Evolutionary conservation across 768 basidiomycete species (phyloP).

Genomic region (Tephrocybe sp.): DNA sequence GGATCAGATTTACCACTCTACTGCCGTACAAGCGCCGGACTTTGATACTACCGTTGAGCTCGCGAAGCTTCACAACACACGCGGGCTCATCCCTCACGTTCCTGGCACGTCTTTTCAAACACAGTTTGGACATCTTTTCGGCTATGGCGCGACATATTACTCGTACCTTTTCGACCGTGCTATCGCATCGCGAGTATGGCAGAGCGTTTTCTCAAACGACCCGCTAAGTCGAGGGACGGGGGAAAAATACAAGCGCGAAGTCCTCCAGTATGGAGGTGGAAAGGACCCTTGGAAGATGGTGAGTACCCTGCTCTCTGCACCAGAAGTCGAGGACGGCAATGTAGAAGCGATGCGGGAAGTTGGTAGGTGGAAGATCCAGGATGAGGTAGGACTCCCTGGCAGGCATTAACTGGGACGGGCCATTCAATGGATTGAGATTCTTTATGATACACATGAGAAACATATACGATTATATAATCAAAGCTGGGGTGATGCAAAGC

Average conservation of each 20-base stretch:
- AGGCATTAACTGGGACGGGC: slow-evolving; percentile 58
- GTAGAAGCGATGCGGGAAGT: slow-evolving; percentile 85
- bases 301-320: slow-evolving; percentile 59
- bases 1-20: slow-evolving; percentile 89
- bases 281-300: slow-evolving; percentile 96
- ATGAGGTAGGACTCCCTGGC: slow-evolving; percentile 59
- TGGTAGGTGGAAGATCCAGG: slow-evolving; percentile 84
- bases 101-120: slow-evolving; percentile 90
- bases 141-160: slow-evolving; percentile 97
- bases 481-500: background rate
- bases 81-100: slow-evolving; percentile 82
- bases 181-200: slow-evolving; percentile 89
- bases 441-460: too few species aligned
- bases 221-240: slow-evolving; percentile 74
- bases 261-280: slow-evolving; percentile 83
- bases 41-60: slow-evolving; percentile 77
- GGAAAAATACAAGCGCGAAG: slow-evolving; percentile 74
- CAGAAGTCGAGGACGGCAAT: slow-evolving; percentile 67
- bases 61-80: slow-evolving; percentile 56
- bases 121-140: slow-evolving; percentile 92
- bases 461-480: background rate
- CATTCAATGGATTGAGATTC: too few species aligned
- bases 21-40: slow-evolving; percentile 44
- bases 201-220: slow-evolving; percentile 62
- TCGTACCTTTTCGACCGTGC: slow-evolving; percentile 96